Conservation (phyloP, 2,329 filamentous ascomycete species). For the Teratosphaeria zuluensis region DNA sequence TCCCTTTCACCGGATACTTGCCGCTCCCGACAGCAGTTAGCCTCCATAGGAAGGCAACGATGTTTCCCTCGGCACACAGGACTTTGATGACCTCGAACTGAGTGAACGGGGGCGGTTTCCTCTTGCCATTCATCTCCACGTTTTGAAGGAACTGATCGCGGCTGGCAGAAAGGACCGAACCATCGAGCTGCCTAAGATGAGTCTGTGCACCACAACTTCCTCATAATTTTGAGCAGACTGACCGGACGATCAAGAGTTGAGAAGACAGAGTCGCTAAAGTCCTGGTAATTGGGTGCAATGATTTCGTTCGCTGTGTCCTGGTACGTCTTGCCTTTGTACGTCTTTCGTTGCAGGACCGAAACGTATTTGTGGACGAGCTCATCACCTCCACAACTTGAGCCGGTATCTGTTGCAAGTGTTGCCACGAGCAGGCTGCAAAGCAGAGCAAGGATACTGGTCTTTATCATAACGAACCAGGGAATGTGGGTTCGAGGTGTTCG, state of each 20-base stretch:
- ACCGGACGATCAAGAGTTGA: background rate
- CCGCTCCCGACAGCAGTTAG: slow-evolving; percentile 1
- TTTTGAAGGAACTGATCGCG: background rate
- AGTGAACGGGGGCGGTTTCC: background rate
- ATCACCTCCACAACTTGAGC: background rate
- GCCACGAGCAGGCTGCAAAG: background rate
- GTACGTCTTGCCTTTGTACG: background rate
- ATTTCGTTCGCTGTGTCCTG: slow-evolving; percentile 1
- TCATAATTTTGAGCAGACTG: background rate
- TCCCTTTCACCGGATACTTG: slow-evolving; percentile 5
- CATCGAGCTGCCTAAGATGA: background rate
- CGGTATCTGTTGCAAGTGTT: background rate
- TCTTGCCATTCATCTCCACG: background rate
- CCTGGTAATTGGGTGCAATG: slow-evolving; percentile 4
- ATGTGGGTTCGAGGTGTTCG: no score
- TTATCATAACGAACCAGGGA: background rate
- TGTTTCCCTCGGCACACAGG: background rate
- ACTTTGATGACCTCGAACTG: background rate
- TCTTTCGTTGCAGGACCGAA: slow-evolving; percentile 1
- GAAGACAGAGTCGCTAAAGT: slow-evolving; percentile 4
- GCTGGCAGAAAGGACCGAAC: background rate
- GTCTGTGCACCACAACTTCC: background rate
- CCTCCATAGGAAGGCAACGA: background rate
- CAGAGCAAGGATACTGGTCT: background rate
- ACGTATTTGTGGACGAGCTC: slow-evolving; percentile 4